Conservation (phyloP, 1,284 basidiomycete species). For the Inonotus obliquus region DNA sequence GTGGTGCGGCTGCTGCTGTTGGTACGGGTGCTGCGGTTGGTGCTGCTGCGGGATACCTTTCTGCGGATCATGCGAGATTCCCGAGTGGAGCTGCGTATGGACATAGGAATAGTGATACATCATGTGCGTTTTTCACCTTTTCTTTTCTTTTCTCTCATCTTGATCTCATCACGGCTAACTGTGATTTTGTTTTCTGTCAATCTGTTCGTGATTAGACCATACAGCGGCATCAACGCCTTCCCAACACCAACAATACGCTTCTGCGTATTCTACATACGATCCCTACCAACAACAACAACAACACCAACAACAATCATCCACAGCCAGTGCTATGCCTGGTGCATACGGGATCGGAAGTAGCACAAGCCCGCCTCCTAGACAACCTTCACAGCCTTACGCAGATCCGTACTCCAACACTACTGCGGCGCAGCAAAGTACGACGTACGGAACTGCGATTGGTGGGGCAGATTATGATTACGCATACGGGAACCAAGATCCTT, state of each 20-base stretch:
- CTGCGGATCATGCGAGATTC: slow-evolving; percentile 26
- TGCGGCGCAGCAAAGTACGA: neutral
- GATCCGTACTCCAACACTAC: neutral
- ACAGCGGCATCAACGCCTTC: slow-evolving; percentile 34
- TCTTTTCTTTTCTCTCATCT: neutral
- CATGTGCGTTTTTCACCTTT: slow-evolving; percentile 41
- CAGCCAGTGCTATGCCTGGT: slow-evolving; percentile 23
- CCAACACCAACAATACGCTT: slow-evolving; percentile 44
- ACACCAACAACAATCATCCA: slow-evolving; percentile 35
- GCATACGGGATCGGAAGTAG: slow-evolving; percentile 13
- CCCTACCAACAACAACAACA: slow-evolving; percentile 28
- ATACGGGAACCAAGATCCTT: neutral
- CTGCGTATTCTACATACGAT: slow-evolving; percentile 36
- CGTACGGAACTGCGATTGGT: neutral
- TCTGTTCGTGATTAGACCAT: slow-evolving; percentile 41
- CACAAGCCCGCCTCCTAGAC: slow-evolving; percentile 29
- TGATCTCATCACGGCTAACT: neutral
- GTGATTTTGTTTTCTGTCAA: slow-evolving; percentile 7
- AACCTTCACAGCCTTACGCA: slow-evolving; percentile 21
- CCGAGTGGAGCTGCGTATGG: slow-evolving; percentile 43
- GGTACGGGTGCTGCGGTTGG: slow-evolving; percentile 19
- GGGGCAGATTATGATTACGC: neutral
- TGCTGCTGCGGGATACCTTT: slow-evolving; percentile 22
- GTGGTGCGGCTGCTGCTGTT: slow-evolving; percentile 17
- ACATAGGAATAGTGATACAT: slow-evolving; percentile 46